These are phyloP conservation scores for Rhinocladiella similis DNA, from an alignment of 2,329 filamentous ascomycete genomes.

Conservation along the genomic window DNA sequence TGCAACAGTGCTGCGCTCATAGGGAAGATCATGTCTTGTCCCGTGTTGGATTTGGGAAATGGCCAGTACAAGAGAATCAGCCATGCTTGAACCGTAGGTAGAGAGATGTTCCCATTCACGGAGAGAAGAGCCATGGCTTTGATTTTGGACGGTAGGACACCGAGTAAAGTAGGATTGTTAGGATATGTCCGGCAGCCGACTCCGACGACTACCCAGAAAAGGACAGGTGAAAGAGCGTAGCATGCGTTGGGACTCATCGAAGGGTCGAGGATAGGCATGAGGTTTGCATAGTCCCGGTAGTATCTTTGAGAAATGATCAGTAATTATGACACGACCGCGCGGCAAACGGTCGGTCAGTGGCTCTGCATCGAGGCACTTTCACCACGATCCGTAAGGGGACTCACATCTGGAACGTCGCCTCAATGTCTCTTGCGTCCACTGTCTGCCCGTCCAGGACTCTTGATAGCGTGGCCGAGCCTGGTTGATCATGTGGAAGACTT, in stretches of 20 bases:
- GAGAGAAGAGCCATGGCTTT: conserved; percentile 37
- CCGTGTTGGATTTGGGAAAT: conserved; percentile 37
- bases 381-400: conserved; percentile 1
- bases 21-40: conserved; percentile 38
- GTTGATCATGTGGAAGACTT: conserved; percentile 26
- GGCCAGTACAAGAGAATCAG: conserved; percentile 43
- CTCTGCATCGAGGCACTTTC: too few relatives aligned
- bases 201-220: conserved; percentile 73
- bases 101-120: conserved; percentile 34
- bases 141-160: conserved; percentile 36
- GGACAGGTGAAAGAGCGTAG: conserved; percentile 72
- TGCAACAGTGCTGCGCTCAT: conserved; percentile 41
- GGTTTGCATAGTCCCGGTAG: conserved; percentile 40
- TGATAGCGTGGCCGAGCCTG: conserved; percentile 30
- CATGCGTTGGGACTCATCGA: conserved; percentile 69
- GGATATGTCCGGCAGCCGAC: conserved; percentile 39
- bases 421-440: conserved; percentile 37
- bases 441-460: conserved; percentile 35
- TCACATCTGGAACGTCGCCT: conserved; percentile 41
- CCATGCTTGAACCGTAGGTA: conserved; percentile 40
- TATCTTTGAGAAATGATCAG: conserved; percentile 32
- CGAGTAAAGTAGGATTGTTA: conserved; percentile 41
- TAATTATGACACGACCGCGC: not conserved
- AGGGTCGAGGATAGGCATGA: conserved; percentile 41
- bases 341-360: too few relatives aligned